Evolutionary conservation across 2,329 filamentous ascomycete genomes (phyloP), one percentile per base, ranked within the genome.

Genomic region (Thelonectria rubi): DNA sequence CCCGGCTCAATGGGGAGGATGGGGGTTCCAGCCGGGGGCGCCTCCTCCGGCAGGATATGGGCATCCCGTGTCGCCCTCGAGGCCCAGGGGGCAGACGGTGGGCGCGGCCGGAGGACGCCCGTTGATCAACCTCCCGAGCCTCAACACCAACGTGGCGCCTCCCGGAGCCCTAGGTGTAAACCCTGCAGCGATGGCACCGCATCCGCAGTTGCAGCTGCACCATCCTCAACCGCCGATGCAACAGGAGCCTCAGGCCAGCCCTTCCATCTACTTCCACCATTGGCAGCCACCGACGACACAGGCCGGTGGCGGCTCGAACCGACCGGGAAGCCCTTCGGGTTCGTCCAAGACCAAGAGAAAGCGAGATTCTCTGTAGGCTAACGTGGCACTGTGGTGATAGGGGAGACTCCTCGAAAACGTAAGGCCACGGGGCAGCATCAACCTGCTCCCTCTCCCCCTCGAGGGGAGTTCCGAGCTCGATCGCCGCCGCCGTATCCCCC

Each of bases 191-290:
- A 76, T 80, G 69, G 74, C 80, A 63, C 71, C 78, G 55, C 79
- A 82, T 49, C 79, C 75, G 71, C 84, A 83, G 76, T 82, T 80
- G 72, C 85, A 82, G 72, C 82, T 80, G 72, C 85, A 82, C 72
- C 85, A 82, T 73, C 82, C 79, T 40, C 84, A 87, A 56, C 55
- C 83, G 26, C 55, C 83, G 32, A 63, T 85, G 61, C 86, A 88
- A 69, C 85, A 90, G 67, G 86, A 88, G 34, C 21, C 65, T 12
- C 69, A 71, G 65, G 84, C 87, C 17, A 92, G 91, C 42, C 88
- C 90, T 0, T 91, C 89, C 20, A 91, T 97, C 49, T 95, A 92
- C 76, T 97, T 97, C 75, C 92, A 97, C 73, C 92, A 97, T 74
- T 97, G 93, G 93, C 91, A 94, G 62, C 93, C 93, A 47, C 93